phyloP scores from a whole-genome alignment of 2,329 filamentous ascomycete species.

The Gyromitra esculenta region DNA sequence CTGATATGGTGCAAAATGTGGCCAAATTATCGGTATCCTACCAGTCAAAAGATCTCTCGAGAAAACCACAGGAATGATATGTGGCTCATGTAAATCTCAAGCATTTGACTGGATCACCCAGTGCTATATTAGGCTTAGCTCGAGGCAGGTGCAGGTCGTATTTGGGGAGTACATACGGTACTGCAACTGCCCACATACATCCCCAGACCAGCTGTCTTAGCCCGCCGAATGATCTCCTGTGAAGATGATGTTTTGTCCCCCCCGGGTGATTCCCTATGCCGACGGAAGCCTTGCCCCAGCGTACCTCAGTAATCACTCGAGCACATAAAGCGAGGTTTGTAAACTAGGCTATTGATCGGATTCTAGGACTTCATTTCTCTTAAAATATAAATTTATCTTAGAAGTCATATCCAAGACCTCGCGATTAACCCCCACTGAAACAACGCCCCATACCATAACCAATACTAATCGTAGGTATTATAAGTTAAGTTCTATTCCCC shows the following conservation, averaged over 20 bases:
- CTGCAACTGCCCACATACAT: background rate
- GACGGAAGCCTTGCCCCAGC: background rate
- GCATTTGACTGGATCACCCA: too few relatives aligned
- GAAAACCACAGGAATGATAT: too few relatives aligned
- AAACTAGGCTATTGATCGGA: background rate
- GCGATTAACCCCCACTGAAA: background rate
- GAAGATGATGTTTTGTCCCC: background rate
- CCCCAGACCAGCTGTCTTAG: background rate
- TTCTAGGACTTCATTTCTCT: background rate
- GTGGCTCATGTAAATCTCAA: too few relatives aligned
- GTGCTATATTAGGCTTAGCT: too few relatives aligned
- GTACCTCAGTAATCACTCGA: background rate
- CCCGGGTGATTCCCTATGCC: background rate
- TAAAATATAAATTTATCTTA: background rate
- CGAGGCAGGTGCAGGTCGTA: too few relatives aligned
- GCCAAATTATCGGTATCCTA: too few relatives aligned
- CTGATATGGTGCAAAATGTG: too few relatives aligned
- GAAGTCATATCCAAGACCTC: background rate
- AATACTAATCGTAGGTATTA: constrained; percentile 30
- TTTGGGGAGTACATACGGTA: too few relatives aligned
- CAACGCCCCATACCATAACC: background rate
- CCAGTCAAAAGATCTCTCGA: too few relatives aligned
- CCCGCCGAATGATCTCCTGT: constrained; percentile 1
- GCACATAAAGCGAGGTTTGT: background rate
- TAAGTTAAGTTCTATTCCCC: constrained; percentile 37